phyloP scores from a whole-genome alignment of 2,329 filamentous ascomycete species.

The Penicillium palitans region DNA sequence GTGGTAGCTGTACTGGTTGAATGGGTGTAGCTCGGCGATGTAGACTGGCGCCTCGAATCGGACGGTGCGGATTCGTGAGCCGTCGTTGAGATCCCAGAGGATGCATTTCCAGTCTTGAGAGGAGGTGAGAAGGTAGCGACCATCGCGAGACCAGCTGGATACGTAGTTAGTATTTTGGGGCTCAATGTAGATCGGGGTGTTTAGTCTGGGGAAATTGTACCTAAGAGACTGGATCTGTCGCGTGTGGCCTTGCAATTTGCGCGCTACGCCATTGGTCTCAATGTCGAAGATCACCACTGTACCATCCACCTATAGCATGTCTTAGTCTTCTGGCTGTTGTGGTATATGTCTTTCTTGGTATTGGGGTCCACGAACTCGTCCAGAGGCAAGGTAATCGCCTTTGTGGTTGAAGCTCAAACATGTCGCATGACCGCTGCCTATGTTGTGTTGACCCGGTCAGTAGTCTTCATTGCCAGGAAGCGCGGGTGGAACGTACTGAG shows the following conservation, averaged over 20 bases:
- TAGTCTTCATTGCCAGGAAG: neutral
- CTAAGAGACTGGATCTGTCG: conserved; percentile 88
- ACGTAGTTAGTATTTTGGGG: neutral
- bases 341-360: neutral
- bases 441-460: conserved; percentile 15
- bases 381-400: conserved; percentile 92
- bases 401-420: conserved; percentile 85
- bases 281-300: conserved; percentile 95
- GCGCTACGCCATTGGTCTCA: conserved; percentile 93
- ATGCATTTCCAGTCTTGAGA: conserved; percentile 97
- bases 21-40: conserved; percentile 91
- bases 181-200: neutral
- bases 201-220: conserved; percentile 30
- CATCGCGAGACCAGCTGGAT: conserved; percentile 83
- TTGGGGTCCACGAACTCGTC: conserved; percentile 60
- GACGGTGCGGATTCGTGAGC: conserved; percentile 73
- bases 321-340: conserved; percentile 3
- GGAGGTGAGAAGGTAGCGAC: conserved; percentile 85
- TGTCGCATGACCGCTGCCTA: conserved; percentile 63
- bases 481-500: conserved; percentile 59
- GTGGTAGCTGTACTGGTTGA: conserved; percentile 69
- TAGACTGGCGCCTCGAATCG: conserved; percentile 92
- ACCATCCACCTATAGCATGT: conserved; percentile 66
- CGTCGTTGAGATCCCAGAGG: conserved; percentile 84
- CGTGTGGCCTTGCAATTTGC: conserved; percentile 90